Conservation (phyloP, 169 alveolate species). For the Eimeria zaria region DNA sequence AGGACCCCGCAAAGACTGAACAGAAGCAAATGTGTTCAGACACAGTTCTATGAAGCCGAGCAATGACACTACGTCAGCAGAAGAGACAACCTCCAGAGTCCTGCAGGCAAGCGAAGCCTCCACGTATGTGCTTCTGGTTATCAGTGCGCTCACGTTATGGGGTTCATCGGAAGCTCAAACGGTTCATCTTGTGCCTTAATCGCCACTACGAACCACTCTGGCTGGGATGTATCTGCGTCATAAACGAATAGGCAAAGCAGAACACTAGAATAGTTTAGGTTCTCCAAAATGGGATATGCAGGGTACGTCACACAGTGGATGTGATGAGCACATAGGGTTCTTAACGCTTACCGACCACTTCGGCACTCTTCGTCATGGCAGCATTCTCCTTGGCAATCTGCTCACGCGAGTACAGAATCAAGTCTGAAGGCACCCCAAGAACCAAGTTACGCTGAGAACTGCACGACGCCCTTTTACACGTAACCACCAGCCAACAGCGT, state of each 20-base stretch:
- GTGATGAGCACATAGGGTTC: background rate
- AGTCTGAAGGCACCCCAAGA: conserved; percentile 84
- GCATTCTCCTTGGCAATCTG: conserved; percentile 94
- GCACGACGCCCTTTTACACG: background rate
- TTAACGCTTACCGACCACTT: conserved; percentile 39
- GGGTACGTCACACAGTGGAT: background rate
- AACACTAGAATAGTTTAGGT: background rate
- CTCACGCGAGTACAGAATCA: conserved; percentile 97
- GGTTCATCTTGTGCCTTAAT: conserved; percentile 94
- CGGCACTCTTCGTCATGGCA: conserved; percentile 72
- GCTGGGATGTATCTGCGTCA: conserved; percentile 87
- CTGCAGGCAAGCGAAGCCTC: background rate
- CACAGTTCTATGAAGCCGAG: background rate
- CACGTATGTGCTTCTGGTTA: background rate
- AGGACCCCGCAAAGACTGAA: background rate
- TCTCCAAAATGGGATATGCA: background rate
- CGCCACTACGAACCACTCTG: conserved; percentile 95
- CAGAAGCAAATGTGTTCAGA: background rate
- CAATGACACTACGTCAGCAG: background rate
- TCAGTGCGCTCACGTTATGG: conserved; percentile 93
- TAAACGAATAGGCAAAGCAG: background rate
- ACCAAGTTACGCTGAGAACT: background rate
- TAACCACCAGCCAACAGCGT: background rate
- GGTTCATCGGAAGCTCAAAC: conserved; percentile 98
- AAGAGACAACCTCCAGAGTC: too few species aligned